Evolutionary conservation across 257 asterid genomes (phyloP).

Genomic region (Solanum lignicaule): DNA sequence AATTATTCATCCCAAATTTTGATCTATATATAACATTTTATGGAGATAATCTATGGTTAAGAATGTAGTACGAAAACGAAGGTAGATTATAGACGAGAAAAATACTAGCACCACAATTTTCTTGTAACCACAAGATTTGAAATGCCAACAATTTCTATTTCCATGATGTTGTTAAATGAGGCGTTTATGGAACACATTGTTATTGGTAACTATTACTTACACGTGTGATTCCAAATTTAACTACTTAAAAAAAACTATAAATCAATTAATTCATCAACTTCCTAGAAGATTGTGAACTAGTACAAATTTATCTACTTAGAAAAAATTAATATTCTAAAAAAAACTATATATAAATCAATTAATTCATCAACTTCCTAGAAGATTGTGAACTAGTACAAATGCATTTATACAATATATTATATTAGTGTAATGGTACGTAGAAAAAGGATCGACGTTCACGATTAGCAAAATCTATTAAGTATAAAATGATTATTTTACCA

Average conservation of each 20-base stretch:
- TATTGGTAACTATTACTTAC: neutral
- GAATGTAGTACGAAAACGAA: neutral
- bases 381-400: neutral
- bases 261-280: neutral
- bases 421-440: no score
- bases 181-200: neutral
- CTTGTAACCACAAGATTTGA: neutral
- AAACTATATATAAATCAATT: neutral
- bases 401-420: neutral
- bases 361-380: neutral
- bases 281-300: neutral
- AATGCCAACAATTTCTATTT: neutral
- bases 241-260: neutral
- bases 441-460: neutral
- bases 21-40: neutral
- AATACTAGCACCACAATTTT: neutral
- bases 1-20: neutral
- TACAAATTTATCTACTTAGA: neutral
- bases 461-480: no score
- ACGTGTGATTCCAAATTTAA: neutral
- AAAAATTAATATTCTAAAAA: neutral
- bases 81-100: neutral
- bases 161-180: neutral
- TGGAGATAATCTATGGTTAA: neutral
- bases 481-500: no score